Percentiles rank a stretch among this genome's conserved stretches.
phyloP scores from a whole-genome alignment of 2,329 filamentous ascomycete genomes.

The Plenodomus lindquistii region DNA sequence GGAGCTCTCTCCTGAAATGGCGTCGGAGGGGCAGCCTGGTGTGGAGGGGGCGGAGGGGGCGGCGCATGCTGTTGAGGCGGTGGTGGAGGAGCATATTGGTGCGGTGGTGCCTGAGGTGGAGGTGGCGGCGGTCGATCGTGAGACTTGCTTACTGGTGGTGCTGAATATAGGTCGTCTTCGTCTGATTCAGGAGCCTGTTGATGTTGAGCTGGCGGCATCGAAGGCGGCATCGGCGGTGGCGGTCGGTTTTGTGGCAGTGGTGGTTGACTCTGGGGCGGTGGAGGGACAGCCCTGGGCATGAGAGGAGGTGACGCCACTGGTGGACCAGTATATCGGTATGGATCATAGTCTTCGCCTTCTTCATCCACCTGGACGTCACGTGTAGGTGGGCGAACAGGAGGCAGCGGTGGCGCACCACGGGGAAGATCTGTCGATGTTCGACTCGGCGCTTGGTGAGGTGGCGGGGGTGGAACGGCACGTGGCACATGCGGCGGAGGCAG shows the following conservation, averaged over 20 bases:
- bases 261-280: slow-evolving; percentile 37
- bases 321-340: slow-evolving; percentile 56
- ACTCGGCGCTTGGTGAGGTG: slow-evolving; percentile 58
- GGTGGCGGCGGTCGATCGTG: slow-evolving; percentile 41
- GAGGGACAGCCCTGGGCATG: slow-evolving; percentile 43
- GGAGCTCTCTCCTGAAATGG: slow-evolving; percentile 39
- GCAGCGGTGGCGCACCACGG: slow-evolving; percentile 69
- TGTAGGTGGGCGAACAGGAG: slow-evolving; percentile 69
- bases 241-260: slow-evolving; percentile 37
- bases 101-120: slow-evolving; percentile 42
- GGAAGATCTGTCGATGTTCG: slow-evolving; percentile 71
- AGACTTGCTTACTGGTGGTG: slow-evolving; percentile 41
- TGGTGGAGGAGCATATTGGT: slow-evolving; percentile 39
- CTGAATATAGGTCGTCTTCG: slow-evolving; percentile 44
- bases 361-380: slow-evolving; percentile 32
- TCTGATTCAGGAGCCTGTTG: slow-evolving; percentile 35
- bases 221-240: slow-evolving; percentile 41
- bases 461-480: slow-evolving; percentile 59
- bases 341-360: slow-evolving; percentile 70
- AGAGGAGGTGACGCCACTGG: slow-evolving; percentile 25
- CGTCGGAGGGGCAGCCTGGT: slow-evolving; percentile 50
- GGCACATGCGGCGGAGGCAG: slow-evolving; percentile 43
- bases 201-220: slow-evolving; percentile 32
- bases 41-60: slow-evolving; percentile 38
- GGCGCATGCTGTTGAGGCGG: slow-evolving; percentile 47